phyloP scores from a whole-genome alignment of 352 stramenopile genomes.

The Aphanomyces cochlioides region DNA sequence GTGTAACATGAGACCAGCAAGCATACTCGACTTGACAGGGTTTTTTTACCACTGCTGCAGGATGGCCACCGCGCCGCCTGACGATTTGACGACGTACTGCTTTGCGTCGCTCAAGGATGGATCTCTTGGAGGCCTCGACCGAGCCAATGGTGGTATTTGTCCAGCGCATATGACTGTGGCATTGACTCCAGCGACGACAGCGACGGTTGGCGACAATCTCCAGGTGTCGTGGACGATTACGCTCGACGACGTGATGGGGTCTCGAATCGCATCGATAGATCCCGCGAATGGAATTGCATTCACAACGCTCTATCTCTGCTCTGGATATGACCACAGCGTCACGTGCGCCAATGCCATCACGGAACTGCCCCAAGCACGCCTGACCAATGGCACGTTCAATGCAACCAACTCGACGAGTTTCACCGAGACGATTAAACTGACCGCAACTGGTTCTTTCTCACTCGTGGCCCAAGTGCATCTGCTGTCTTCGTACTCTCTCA shows the following conservation, averaged over 20 bases:
- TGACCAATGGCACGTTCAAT: constrained; percentile 11
- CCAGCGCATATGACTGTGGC: background rate
- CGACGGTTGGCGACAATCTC: background rate
- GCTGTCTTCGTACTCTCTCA: constrained; percentile 5
- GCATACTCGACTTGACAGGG: no score
- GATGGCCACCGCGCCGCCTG: no score
- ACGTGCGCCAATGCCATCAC: background rate
- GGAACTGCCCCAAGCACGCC: background rate
- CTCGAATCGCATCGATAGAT: background rate
- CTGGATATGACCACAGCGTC: background rate
- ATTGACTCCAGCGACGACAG: background rate
- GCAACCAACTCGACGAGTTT: background rate
- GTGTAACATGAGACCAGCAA: no score
- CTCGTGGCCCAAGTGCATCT: background rate
- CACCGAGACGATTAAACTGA: background rate
- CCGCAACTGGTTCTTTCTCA: background rate
- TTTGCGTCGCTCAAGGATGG: constrained; percentile 4
- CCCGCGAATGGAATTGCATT: background rate
- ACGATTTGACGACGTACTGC: constrained; percentile 26
- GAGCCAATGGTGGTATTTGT: constrained; percentile 22
- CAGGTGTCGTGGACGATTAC: constrained; percentile 11
- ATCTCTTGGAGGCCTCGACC: background rate
- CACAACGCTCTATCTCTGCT: constrained; percentile 24
- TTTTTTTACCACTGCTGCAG: no score
- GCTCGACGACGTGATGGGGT: background rate